Conservation (phyloP, 176 grass and related monocot genomes). For the Eremochloa ophiuroides region DNA sequence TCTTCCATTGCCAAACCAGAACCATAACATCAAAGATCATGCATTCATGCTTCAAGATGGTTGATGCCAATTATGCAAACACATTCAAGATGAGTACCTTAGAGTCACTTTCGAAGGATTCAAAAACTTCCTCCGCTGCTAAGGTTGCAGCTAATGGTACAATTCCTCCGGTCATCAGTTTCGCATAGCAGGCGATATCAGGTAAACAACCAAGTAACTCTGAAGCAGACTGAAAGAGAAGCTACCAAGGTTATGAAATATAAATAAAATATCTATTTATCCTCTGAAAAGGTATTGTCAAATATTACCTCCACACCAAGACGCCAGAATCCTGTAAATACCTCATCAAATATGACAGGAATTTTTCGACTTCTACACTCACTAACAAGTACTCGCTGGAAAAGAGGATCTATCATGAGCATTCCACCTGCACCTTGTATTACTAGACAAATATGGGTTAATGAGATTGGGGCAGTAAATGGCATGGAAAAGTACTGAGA, state of each 20-base stretch:
- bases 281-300: not conserved
- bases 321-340: constrained; percentile 92
- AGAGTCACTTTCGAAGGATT: constrained; percentile 77
- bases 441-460: constrained; percentile 42
- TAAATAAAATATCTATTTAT: not conserved
- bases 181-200: constrained; percentile 91
- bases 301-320: constrained; percentile 69
- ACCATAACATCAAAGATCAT: constrained; percentile 2
- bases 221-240: constrained; percentile 61
- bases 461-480: not conserved
- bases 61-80: not conserved
- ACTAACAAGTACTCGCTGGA: constrained; percentile 65
- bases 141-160: constrained; percentile 79
- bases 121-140: constrained; percentile 77
- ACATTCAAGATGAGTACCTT: constrained; percentile 49
- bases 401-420: constrained; percentile 92
- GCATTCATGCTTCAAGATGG: not conserved
- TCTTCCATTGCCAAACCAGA: too few relatives aligned
- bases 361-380: constrained; percentile 66
- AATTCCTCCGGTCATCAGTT: constrained; percentile 88
- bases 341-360: constrained; percentile 97
- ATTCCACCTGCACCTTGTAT: constrained; percentile 93
- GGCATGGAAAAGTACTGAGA: not conserved
- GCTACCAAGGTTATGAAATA: constrained; percentile 7
- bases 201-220: constrained; percentile 79